Evolutionary conservation across 1,284 basidiomycete genomes (phyloP), one percentile per base, ranked within the genome.

Genomic region (Cutaneotrichosporon dermatis): DNA sequence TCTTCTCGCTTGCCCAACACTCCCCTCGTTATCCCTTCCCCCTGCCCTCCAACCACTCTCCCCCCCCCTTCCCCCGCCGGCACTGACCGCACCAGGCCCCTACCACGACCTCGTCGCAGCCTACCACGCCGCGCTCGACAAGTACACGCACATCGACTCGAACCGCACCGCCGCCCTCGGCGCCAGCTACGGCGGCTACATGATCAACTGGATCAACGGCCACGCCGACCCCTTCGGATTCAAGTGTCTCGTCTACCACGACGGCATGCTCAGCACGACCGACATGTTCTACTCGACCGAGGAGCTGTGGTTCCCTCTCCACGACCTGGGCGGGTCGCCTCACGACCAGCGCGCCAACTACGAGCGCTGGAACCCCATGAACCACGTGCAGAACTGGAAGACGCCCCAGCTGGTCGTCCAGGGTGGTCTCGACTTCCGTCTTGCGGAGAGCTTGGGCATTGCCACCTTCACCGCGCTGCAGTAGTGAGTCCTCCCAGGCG

Each of bases 181-280:
- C 9, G 79, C 75, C 0, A 71, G 67, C 6, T 81, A 79, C 58
- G 80, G 80, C 40, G 80, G 79, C 6, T 79, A 76, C 68, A 78
- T 78, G 74, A 64, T 74, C 50, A 95, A 92, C 76, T 96, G 90
- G 90, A 92, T 95, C 62, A 89, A 93, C 76, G 90, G 92, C 0
- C 90, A 95, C 76, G 25, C 25, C 25, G 91, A 92, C 12, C 88
- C 92, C 62, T 76, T 90, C 72, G 83, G 84, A 33, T 95, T 96
- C 83, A 94, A 93, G 80, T 89, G 90, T 1, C 81, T 96, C 44
- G 85, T 93, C 12, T 88, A 86, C 69, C 90, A 94, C 70, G 89
- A 93, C 69, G 90, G 90, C n/a, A 88, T 90, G 37, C 67, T 73
- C 51, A 64, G 60, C 58, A 72, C 66, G 16, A 55, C 60, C 13